Percentiles rank a stretch among this genome's conserved stretches.
phyloP scores from a whole-genome alignment of 805 yeast species.

The Saturnispora serradocipensis region DNA sequence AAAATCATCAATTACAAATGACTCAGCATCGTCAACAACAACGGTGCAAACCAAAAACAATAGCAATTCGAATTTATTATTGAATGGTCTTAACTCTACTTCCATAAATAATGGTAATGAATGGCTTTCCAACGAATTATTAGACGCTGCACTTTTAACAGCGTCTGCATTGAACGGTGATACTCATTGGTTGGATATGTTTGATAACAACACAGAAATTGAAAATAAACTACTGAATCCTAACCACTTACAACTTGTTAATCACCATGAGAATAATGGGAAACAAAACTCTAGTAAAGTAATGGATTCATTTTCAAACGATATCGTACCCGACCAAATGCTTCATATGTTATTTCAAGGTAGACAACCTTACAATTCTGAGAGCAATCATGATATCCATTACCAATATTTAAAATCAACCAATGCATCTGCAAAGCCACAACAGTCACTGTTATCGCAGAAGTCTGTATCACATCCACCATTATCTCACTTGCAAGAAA shows the following conservation, averaged over 20 bases:
- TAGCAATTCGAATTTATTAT: background rate
- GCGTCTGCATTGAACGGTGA: constrained; percentile 64
- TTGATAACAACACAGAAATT: constrained; percentile 24
- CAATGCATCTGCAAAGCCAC: background rate
- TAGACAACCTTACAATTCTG: constrained; percentile 18
- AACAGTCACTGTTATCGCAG: background rate
- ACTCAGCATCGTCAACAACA: background rate
- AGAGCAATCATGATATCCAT: background rate
- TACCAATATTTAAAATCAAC: background rate
- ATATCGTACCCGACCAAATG: constrained; percentile 35
- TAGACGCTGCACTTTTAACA: constrained; percentile 64
- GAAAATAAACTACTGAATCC: background rate
- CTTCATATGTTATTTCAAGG: constrained; percentile 46
- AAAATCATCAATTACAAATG: background rate
- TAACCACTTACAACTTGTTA: background rate
- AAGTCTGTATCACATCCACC: background rate
- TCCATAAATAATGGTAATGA: constrained; percentile 35
- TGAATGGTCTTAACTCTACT: background rate
- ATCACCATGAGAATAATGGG: background rate
- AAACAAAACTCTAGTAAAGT: background rate
- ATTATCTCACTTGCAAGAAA: background rate
- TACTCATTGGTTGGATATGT: constrained; percentile 47
- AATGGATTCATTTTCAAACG: constrained; percentile 6
- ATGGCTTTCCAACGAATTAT: constrained; percentile 62
- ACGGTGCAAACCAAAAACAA: background rate